Evolutionary conservation across 2,329 filamentous ascomycete genomes (phyloP), one percentile per base, ranked within the genome.

Genomic region (Westerdykella aurantiaca): DNA sequence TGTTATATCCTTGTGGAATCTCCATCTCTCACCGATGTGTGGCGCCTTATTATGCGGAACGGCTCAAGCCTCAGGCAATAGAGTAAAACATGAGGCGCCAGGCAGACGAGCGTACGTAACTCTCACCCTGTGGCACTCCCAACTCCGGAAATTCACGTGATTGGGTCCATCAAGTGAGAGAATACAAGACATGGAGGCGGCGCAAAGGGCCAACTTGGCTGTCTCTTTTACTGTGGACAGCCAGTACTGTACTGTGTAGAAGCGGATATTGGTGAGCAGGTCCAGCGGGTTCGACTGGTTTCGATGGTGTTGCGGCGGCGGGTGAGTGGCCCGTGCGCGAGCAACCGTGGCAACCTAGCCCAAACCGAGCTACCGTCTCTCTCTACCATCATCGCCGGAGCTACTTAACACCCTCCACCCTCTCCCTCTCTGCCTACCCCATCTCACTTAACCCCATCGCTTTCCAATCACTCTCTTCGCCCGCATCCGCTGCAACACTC

Each of bases 251-350:
- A 48, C 43, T 37, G 43, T 37, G 43, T 39, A 45, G 31, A 42
- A 44, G 25, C 17, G 41, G 41, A 45, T 47, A 21, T 55, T 55
- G 41, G 52, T 53, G 52, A 55, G 50, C 52, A 48, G 23, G 38
- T 47, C 46, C 37, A 51, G 43, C 18, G 34, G 44, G 38, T 61
- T 62, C 59, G 49, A 58, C 45, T 42, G 49, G 48, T 35, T 64
- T 65, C 60, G 44, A 51, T 51, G 53, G 51, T 55, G 59, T 55
- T 59, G 58, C 47, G 50, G 51, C 54, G 53, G 45, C 46, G 37
- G 37, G 33, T 17, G 39, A 48, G 45, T 42, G 50, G 46, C 39
- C 47, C 50, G 48, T 47, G 46, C 31, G 16, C 31, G 50, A 43
- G 55, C 39, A 52, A 49, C 44, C 47, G 46, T 45, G 43, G 43